Evolutionary conservation across 139 green algal species (phyloP), one percentile per base, ranked within the genome.

Genomic region (Chlorella ohadii): DNA sequence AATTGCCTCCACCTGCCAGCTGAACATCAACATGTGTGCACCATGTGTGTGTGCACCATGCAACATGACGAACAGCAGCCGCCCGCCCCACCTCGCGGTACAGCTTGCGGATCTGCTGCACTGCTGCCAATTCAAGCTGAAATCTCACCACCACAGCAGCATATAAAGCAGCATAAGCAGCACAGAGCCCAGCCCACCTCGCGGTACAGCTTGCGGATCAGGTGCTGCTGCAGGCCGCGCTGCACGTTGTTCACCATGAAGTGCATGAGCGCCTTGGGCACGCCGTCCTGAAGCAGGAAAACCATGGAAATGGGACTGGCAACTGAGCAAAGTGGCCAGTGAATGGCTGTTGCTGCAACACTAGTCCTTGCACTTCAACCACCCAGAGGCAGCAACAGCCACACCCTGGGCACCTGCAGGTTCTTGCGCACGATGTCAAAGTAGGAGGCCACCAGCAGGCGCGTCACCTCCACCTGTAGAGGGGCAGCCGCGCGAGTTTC

Each of bases 231-330:
- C 86, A 99, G 83, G 0, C 92, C 94, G 3, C 90, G 86, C 84
- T 94, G 90, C 44, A 93, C 91, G 76, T 84, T 83, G 82, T 94
- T 86, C 22, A 99, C 96, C 89, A 99, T 88, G 87, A 98, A 98
- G 91, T 97, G 92, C 95, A 99, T 98, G 81, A 98, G 90, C 31
- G 91, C 91, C 85, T 99, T 99, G 80, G 96, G 96, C 47, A 98
- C 96, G 17, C 90, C 76, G 88, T 99, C 96, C 73, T 88, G 81
- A 72, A 98, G 23, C 2, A 20, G 71, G 12, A 27, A 27, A 27
- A 41, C n/a, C n/a, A n/a, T n/a, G n/a, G n/a, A n/a, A n/a, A n/a
- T n/a, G n/a, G n/a, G n/a, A n/a, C n/a, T n/a, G n/a, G n/a, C n/a
- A n/a, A n/a, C n/a, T n/a, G n/a, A n/a, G n/a, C n/a, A n/a, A n/a